phyloP scores from a whole-genome alignment of 495 filamentous ascomycete species.

The Pyrenula massariospora region DNA sequence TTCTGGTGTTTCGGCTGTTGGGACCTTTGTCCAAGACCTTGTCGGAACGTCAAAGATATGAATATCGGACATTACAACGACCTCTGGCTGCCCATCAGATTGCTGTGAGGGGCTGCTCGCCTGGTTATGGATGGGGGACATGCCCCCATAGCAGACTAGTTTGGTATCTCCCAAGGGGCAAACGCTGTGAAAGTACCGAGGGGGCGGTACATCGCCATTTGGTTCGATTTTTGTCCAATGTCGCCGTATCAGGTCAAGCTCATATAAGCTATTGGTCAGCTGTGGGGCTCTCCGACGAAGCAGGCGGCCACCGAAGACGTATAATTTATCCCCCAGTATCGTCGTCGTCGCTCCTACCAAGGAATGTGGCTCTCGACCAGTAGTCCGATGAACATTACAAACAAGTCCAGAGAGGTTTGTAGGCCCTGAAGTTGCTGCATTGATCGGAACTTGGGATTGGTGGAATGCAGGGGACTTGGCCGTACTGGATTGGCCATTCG shows the following conservation, averaged over 20 bases:
- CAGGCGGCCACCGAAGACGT: conserved; percentile 87
- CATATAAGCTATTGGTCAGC: conserved; percentile 80
- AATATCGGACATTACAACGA: conserved; percentile 96
- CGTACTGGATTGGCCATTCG: conserved; percentile 3
- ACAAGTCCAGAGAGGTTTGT: conserved; percentile 76
- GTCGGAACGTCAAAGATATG: conserved; percentile 89
- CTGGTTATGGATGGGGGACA: conserved; percentile 63
- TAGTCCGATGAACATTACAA: conserved; percentile 87
- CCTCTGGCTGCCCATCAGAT: conserved; percentile 69
- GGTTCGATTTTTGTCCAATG: conserved; percentile 89
- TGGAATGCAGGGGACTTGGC: conserved; percentile 20
- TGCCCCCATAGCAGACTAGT: conserved; percentile 93
- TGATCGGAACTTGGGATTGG: conserved; percentile 1
- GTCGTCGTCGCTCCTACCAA: conserved; percentile 93
- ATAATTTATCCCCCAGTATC: conserved; percentile 84
- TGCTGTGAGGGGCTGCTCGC: conserved; percentile 23
- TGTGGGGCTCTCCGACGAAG: conserved; percentile 72
- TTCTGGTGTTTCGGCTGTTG: conserved; percentile 71
- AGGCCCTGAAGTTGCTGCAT: conserved; percentile 28
- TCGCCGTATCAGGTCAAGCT: conserved; percentile 78
- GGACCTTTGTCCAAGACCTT: conserved; percentile 74
- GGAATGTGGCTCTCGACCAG: conserved; percentile 79
- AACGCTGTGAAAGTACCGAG: conserved; percentile 93
- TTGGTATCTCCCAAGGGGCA: conserved; percentile 90
- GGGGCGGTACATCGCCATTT: conserved; percentile 72